These are phyloP conservation scores for Tothia fuscella DNA, from an alignment of 2,329 filamentous ascomycete genomes.

Conservation along the genomic window DNA sequence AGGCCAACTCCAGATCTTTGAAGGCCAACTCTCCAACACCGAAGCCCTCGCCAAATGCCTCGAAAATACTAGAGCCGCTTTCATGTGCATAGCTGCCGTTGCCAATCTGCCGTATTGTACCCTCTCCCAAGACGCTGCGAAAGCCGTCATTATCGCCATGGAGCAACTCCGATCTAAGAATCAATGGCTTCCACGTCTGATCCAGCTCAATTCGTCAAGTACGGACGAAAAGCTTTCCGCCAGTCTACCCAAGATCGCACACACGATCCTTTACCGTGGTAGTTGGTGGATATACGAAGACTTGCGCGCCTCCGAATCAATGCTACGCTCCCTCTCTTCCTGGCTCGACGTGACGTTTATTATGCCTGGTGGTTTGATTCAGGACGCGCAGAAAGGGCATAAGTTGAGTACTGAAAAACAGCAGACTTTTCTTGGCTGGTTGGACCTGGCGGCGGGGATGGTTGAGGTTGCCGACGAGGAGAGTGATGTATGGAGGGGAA, in stretches of 20 bases:
- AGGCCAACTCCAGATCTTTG: conserved; percentile 3
- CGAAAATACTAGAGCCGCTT: not conserved
- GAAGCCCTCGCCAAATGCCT: conserved; percentile 1
- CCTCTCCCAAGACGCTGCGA: not conserved
- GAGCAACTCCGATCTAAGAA: not conserved
- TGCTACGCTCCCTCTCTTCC: not conserved
- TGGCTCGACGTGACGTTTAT: not conserved
- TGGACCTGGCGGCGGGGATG: conserved; percentile 3
- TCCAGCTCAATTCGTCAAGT: conserved; percentile 1
- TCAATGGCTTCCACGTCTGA: not conserved
- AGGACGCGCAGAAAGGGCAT: not conserved
- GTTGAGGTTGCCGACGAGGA: conserved; percentile 3
- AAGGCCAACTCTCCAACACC: conserved; percentile 2
- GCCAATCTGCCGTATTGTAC: not conserved
- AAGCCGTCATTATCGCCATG: not conserved
- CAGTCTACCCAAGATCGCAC: not conserved
- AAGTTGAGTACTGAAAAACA: conserved; percentile 2
- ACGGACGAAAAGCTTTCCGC: not conserved
- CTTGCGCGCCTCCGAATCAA: not conserved
- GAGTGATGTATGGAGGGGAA: conserved; percentile 1
- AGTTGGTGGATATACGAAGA: conserved; percentile 2
- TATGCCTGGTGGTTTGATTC: conserved; percentile 1
- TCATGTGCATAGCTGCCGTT: conserved; percentile 1
- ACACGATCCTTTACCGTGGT: conserved; percentile 1
- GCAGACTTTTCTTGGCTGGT: conserved; percentile 3